These are phyloP conservation scores for Crassisporium funariophilum DNA, from an alignment of 768 basidiomycete genomes.

Conservation along the genomic window DNA sequence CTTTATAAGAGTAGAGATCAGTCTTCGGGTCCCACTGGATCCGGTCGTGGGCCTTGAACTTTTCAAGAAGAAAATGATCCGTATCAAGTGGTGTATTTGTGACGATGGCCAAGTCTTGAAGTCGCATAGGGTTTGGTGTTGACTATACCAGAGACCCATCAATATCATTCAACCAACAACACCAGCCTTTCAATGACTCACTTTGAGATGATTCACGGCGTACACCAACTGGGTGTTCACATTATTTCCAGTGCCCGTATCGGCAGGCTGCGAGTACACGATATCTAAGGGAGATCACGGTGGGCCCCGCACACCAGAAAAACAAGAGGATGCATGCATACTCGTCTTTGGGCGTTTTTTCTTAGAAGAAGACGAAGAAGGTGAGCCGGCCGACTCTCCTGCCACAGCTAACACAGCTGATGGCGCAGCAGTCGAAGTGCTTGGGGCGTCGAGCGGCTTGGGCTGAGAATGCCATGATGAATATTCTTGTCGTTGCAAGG, in stretches of 20 bases:
- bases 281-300: slow-evolving; percentile 47
- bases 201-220: slow-evolving; percentile 81
- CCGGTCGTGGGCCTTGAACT: slow-evolving; percentile 80
- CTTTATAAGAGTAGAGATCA: slow-evolving; percentile 85
- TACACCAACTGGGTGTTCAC: slow-evolving; percentile 88
- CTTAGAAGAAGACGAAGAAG: slow-evolving; percentile 41
- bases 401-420: slow-evolving; percentile 24
- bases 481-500: slow-evolving; percentile 65
- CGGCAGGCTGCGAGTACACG: slow-evolving; percentile 86
- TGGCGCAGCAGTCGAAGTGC: slow-evolving; percentile 23
- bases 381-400: slow-evolving; percentile 25
- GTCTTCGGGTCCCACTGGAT: slow-evolving; percentile 83
- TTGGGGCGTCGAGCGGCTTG: slow-evolving; percentile 30
- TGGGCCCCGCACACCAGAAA: slow-evolving; percentile 7
- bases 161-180: not conserved
- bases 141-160: slow-evolving; percentile 37
- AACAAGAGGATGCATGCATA: slow-evolving; percentile 33
- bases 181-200: slow-evolving; percentile 27
- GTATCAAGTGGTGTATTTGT: slow-evolving; percentile 78
- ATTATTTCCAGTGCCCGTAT: slow-evolving; percentile 79
- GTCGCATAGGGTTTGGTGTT: slow-evolving; percentile 78
- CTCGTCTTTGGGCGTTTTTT: slow-evolving; percentile 72
- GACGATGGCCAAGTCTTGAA: slow-evolving; percentile 85
- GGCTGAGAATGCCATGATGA: slow-evolving; percentile 78
- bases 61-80: slow-evolving; percentile 71